phyloP scores from a whole-genome alignment of 192 early-diverging fungal species.

The Backusella liffmaniae region DNA sequence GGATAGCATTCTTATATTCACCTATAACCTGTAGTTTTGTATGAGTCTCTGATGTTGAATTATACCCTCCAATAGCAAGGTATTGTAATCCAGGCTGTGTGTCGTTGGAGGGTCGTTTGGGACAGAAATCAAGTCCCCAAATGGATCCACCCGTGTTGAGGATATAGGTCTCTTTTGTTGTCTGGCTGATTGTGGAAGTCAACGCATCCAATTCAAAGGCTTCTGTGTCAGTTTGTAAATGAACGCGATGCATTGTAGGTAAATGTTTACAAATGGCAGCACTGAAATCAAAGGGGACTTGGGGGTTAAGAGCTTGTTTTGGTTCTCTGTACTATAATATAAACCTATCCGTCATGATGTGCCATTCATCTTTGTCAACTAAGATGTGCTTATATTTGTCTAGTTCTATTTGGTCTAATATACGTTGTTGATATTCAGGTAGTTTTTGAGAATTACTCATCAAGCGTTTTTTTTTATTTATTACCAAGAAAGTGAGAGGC shows the following conservation, averaged over 20 bases:
- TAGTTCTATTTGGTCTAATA: background rate
- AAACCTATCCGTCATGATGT: background rate
- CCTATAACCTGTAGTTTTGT: slow-evolving; percentile 10
- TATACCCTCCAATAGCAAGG: slow-evolving; percentile 37
- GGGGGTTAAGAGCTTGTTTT: background rate
- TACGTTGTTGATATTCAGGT: background rate
- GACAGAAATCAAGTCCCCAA: slow-evolving; percentile 34
- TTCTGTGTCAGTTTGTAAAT: background rate
- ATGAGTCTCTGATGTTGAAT: slow-evolving; percentile 26
- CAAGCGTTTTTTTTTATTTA: background rate
- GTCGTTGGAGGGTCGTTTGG: slow-evolving; percentile 11
- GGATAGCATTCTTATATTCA: slow-evolving; percentile 28
- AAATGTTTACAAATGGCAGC: background rate
- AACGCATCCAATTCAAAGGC: background rate
- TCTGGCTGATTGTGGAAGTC: background rate
- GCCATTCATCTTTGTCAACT: background rate
- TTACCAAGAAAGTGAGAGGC: background rate
- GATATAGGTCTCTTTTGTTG: slow-evolving; percentile 21
- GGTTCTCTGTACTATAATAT: background rate
- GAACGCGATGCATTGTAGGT: background rate
- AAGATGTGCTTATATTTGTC: background rate
- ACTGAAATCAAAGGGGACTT: background rate
- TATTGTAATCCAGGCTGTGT: slow-evolving; percentile 21
- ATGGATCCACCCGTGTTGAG: slow-evolving; percentile 38
- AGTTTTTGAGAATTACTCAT: background rate